Evolutionary conservation across 139 green algal genomes (phyloP).

Genomic region (Ostreobium quekettii): DNA sequence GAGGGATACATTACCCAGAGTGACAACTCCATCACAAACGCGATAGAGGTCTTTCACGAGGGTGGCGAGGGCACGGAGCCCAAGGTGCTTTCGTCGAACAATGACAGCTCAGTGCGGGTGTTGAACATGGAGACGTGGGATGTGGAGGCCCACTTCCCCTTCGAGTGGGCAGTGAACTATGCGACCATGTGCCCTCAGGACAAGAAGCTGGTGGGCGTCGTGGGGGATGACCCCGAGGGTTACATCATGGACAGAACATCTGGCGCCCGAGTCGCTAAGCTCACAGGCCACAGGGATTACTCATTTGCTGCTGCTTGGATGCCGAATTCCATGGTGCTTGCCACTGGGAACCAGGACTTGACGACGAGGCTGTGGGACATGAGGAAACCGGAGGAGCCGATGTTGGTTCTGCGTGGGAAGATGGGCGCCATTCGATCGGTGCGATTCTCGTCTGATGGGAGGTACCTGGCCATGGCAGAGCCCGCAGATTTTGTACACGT

Average conservation of each 20-base stretch:
- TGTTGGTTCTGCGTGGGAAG: slow-evolving; percentile 44
- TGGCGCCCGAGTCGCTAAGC: slow-evolving; percentile 24
- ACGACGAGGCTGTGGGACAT: slow-evolving; percentile 76
- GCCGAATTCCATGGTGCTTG: slow-evolving; percentile 64
- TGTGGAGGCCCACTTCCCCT: slow-evolving; percentile 24
- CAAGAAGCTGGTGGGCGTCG: slow-evolving; percentile 20
- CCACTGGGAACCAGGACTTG: slow-evolving; percentile 89
- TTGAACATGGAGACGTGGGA: slow-evolving; percentile 35
- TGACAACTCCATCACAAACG: slow-evolving; percentile 94
- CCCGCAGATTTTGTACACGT: slow-evolving; percentile 90
- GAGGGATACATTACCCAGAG: slow-evolving; percentile 32
- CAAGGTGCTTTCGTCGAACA: slow-evolving; percentile 73
- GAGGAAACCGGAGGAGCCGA: slow-evolving; percentile 25
- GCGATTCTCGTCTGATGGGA: slow-evolving; percentile 62
- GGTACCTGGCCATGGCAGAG: slow-evolving; percentile 73
- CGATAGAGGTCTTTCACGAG: slow-evolving; percentile 66
- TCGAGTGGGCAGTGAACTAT: slow-evolving; percentile 84
- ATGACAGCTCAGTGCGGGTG: slow-evolving; percentile 63
- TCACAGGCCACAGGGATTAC: slow-evolving; percentile 82
- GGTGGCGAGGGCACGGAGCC: neutral
- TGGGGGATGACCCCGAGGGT: slow-evolving; percentile 20
- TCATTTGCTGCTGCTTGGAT: slow-evolving; percentile 89
- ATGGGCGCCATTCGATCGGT: slow-evolving; percentile 72
- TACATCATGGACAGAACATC: slow-evolving; percentile 20
- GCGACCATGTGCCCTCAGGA: slow-evolving; percentile 32